Evolutionary conservation across 805 yeast species (phyloP), one percentile per base, ranked within the genome.

Genomic region (Pichia heedii): DNA sequence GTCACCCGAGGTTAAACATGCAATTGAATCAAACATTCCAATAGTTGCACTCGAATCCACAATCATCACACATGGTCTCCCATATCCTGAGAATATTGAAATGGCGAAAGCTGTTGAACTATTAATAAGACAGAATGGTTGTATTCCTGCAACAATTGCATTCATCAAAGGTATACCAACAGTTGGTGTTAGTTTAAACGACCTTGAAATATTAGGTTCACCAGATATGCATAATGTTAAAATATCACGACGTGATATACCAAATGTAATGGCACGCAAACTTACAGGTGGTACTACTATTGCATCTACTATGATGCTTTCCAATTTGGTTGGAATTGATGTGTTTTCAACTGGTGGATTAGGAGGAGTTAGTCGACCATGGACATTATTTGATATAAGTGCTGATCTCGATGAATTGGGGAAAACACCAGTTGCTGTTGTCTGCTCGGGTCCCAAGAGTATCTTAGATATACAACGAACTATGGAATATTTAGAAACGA

Each of bases 271-370:
- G 77, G 75, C 87, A 13, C 65, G 69, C 37, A 63, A 66, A 26
- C 58, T 76, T n/a, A 67, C 74, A 39, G 96, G 96, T 9, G 96
- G 96, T 7, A 88, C 96, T 2, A 87, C 96, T 0, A 85, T 87
- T 45, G 85, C 96, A 2, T 80, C 84, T 22, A 87, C 96, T 0
- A 85, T 86, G 94, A 81, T 87, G 19, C 60, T 88, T 18, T 79
- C 96, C 1, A 69, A 78, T 42, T 55, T 63, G 54, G 88, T 89
- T 0, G 93, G 94, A 0, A 84, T 87, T 51, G 72, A 76, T 52
- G 86, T 88, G 12, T 88, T 87, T 68, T 93, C 94, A 1, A 88
- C 96, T 2, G 96, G 96, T 27, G 96, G 96, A 1, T 69, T 87
- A 18, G 96, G 96, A 19, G 96, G 96, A 19, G 95, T 86, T 11